Evolutionary conservation across 1,284 basidiomycete genomes (phyloP).

Genomic region (Rugosomyces carneus): DNA sequence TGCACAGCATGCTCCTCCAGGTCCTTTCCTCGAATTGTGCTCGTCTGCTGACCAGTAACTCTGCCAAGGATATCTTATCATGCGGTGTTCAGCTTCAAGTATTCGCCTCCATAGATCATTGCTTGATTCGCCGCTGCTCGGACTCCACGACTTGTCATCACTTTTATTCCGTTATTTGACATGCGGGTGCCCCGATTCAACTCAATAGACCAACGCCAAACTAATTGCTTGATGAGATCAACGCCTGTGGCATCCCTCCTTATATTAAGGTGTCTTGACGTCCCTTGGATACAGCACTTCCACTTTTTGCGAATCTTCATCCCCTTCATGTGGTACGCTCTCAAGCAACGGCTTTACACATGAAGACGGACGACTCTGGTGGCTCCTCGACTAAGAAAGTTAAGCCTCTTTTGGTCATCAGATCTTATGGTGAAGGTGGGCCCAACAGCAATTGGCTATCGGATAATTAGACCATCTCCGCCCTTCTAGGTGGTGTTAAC

Average conservation of each 20-base stretch:
- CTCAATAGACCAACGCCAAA: neutral
- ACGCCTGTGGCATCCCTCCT: neutral
- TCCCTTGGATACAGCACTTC: neutral
- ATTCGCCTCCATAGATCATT: neutral
- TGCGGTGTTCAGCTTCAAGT: too few species aligned
- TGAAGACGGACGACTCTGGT: neutral
- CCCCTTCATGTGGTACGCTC: neutral
- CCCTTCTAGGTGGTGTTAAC: neutral
- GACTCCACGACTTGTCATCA: neutral
- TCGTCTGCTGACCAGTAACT: too few species aligned
- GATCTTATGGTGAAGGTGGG: neutral
- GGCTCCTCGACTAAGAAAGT: neutral
- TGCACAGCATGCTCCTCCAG: too few species aligned
- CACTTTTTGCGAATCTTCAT: neutral
- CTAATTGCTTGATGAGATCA: conserved; percentile 8
- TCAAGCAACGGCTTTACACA: neutral
- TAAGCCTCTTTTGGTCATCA: neutral
- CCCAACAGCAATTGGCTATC: neutral
- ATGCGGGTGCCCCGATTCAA: neutral
- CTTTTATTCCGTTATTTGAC: neutral
- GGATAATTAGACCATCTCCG: neutral
- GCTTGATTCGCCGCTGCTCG: neutral
- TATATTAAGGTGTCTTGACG: neutral
- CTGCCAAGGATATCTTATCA: too few species aligned
- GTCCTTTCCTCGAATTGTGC: too few species aligned